Evolutionary conservation across 768 basidiomycete genomes (phyloP).

Genomic region (Termitomyces sp.): DNA sequence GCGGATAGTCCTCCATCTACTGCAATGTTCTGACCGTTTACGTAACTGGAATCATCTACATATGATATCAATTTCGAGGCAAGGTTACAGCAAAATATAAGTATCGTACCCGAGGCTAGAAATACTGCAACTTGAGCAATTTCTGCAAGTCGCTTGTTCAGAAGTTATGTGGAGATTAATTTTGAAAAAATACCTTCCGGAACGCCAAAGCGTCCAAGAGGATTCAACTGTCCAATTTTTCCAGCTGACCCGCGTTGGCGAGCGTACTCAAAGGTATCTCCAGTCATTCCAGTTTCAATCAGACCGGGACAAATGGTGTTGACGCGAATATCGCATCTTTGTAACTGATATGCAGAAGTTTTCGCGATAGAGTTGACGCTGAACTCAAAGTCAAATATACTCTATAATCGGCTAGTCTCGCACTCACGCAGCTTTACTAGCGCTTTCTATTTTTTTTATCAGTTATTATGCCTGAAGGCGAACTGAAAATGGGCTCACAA

Average conservation of each 20-base stretch:
- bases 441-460: conserved; percentile 57
- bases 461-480: not conserved
- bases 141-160: conserved; percentile 43
- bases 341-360: conserved; percentile 75
- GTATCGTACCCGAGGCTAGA: conserved; percentile 83
- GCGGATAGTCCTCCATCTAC: conserved; percentile 85
- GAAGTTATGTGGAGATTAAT: not conserved
- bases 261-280: conserved; percentile 71
- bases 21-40: conserved; percentile 85
- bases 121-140: conserved; percentile 85
- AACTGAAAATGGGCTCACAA: conserved; percentile 47
- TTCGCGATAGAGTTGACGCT: conserved; percentile 89
- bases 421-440: conserved; percentile 88
- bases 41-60: conserved; percentile 84
- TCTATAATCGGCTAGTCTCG: not conserved
- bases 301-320: conserved; percentile 90
- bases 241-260: conserved; percentile 65
- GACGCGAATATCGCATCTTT: conserved; percentile 80
- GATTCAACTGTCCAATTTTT: conserved; percentile 84
- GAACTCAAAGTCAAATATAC: not conserved
- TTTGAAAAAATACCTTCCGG: conserved; percentile 55
- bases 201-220: conserved; percentile 78
- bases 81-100: not conserved
- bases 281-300: conserved; percentile 93
- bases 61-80: not conserved